Conservation (phyloP, 2,329 filamentous ascomycete genomes). For the Colletotrichum lupini region DNA sequence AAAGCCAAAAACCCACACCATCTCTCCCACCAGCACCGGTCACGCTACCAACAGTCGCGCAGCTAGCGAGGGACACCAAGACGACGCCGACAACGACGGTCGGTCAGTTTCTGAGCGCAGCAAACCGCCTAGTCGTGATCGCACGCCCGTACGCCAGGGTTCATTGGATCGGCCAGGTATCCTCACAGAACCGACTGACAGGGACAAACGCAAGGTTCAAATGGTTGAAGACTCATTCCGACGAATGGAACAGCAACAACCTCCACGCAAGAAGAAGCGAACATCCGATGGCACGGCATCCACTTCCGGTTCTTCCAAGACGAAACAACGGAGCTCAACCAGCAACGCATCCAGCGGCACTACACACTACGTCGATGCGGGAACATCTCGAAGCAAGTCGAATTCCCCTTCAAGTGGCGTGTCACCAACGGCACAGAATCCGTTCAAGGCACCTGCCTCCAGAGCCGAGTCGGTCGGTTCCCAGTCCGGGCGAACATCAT, state of each 20-base stretch:
- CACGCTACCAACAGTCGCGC: slow-evolving; percentile 73
- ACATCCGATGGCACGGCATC: slow-evolving; percentile 62
- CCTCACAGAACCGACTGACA: slow-evolving; percentile 72
- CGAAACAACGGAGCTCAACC: slow-evolving; percentile 42
- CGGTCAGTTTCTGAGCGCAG: slow-evolving; percentile 63
- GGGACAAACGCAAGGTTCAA: slow-evolving; percentile 74
- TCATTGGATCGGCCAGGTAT: slow-evolving; percentile 70
- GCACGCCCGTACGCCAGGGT: slow-evolving; percentile 70
- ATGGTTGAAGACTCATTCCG: slow-evolving; percentile 74
- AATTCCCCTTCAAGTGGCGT: slow-evolving; percentile 58
- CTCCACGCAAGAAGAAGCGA: slow-evolving; percentile 71
- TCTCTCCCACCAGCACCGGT: slow-evolving; percentile 72
- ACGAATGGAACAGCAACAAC: slow-evolving; percentile 68
- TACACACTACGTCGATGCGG: slow-evolving; percentile 62
- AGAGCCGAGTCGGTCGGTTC: slow-evolving; percentile 44
- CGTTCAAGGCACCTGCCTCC: slow-evolving; percentile 41
- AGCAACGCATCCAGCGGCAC: slow-evolving; percentile 15
- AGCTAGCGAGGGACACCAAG: slow-evolving; percentile 69
- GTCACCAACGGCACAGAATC: slow-evolving; percentile 49
- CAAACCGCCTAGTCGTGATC: slow-evolving; percentile 74
- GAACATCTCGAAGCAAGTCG: slow-evolving; percentile 64
- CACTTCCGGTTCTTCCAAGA: slow-evolving; percentile 33
- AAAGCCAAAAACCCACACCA: slow-evolving; percentile 65
- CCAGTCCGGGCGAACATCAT: slow-evolving; percentile 52
- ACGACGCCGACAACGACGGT: slow-evolving; percentile 66